phyloP scores from a whole-genome alignment of 805 yeast species.

The Kazachstania psychrophila region DNA sequence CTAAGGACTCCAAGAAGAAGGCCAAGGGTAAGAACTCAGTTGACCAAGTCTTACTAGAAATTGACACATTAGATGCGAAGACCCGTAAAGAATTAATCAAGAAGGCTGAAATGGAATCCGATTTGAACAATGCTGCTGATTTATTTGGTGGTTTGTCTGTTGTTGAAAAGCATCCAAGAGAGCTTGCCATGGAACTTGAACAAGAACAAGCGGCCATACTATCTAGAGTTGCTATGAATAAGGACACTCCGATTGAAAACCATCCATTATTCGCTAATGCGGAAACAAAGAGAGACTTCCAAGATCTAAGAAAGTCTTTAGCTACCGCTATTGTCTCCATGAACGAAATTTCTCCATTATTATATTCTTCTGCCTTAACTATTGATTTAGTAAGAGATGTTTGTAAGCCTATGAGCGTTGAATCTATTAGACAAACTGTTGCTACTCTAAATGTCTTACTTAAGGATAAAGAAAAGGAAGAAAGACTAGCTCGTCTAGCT shows the following conservation, averaged over 20 bases:
- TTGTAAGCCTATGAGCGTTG: conserved; percentile 70
- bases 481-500: conserved; percentile 77
- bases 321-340: conserved; percentile 51
- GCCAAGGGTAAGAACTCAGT: conserved; percentile 31
- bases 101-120: conserved; percentile 75
- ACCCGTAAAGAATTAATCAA: conserved; percentile 68
- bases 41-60: conserved; percentile 39
- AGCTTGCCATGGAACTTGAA: conserved; percentile 31
- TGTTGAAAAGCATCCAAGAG: conserved; percentile 41
- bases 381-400: conserved; percentile 81
- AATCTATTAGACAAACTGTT: conserved; percentile 74
- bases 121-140: conserved; percentile 87
- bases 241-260: conserved; percentile 50
- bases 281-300: conserved; percentile 68
- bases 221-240: conserved; percentile 26
- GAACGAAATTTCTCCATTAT: conserved; percentile 50
- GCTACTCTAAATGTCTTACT: conserved; percentile 74
- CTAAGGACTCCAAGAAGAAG: conserved; percentile 12
- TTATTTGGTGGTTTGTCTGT: conserved; percentile 67
- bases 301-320: conserved; percentile 65
- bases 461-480: conserved; percentile 81
- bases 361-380: conserved; percentile 68
- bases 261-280: conserved; percentile 77
- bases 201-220: conserved; percentile 28
- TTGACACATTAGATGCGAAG: conserved; percentile 61